These are phyloP conservation scores for Acacia concinna DNA, from an alignment of 331 rosid genomes.

Conservation along the genomic window DNA sequence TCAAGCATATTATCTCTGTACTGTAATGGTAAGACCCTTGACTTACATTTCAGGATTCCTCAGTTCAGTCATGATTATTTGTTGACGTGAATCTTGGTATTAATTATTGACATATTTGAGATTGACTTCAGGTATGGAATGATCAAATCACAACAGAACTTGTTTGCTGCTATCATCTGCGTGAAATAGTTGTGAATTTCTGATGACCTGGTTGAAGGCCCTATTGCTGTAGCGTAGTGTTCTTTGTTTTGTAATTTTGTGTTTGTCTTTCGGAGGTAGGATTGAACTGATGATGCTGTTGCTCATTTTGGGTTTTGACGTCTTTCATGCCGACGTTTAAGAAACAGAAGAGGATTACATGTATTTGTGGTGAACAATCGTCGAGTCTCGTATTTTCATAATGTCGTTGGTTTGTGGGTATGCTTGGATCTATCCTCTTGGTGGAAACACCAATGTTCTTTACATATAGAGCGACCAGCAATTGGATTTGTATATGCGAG, in stretches of 20 bases:
- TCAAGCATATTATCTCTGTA: background rate
- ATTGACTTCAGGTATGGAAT: constrained; percentile 34
- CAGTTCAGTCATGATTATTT: background rate
- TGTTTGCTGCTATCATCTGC: constrained; percentile 18
- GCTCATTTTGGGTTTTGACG: constrained; percentile 3
- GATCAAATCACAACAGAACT: constrained; percentile 26
- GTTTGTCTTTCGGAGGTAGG: constrained; percentile 6
- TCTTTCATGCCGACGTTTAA: constrained; percentile 6
- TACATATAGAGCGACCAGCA: background rate
- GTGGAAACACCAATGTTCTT: background rate
- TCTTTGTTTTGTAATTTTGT: constrained; percentile 15
- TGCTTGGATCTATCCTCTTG: constrained; percentile 25
- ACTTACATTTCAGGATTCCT: background rate
- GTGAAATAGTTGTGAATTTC: background rate
- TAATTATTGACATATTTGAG: constrained; percentile 16
- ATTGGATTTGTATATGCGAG: background rate
- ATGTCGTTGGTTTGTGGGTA: constrained; percentile 19
- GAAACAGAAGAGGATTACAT: constrained; percentile 1
- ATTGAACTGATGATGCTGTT: constrained; percentile 18
- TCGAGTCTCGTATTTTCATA: background rate
- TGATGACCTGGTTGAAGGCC: constrained; percentile 15
- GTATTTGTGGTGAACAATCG: constrained; percentile 19
- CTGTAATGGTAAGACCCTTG: constrained; percentile 35
- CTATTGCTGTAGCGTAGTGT: constrained; percentile 25
- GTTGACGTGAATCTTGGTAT: constrained; percentile 6